Percentiles rank a stretch among this genome's conserved stretches.
Conservation (phyloP, 345 rosid genomes). For the Trapa incisa region DNA sequence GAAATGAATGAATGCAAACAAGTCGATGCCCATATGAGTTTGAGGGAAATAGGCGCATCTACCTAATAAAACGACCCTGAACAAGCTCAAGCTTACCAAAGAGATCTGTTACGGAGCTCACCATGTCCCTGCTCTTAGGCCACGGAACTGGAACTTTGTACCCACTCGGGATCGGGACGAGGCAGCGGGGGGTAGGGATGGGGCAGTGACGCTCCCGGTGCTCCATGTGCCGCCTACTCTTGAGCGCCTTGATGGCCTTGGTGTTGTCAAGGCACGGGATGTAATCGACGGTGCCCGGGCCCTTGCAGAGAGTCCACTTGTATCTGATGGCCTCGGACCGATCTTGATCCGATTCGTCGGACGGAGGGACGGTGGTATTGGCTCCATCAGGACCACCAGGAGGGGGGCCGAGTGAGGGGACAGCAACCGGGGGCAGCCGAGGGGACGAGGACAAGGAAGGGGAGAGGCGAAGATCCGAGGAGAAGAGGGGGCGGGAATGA, state of each 20-base stretch:
- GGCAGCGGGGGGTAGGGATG: constrained; percentile 43
- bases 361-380: constrained; percentile 7
- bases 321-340: constrained; percentile 10
- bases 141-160: constrained; percentile 62
- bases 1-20: neutral
- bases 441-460: neutral
- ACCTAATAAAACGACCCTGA: neutral
- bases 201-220: constrained; percentile 91
- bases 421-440: neutral
- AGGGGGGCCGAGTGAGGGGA: neutral
- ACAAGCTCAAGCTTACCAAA: constrained; percentile 28
- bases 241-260: constrained; percentile 45
- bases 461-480: constrained; percentile 10
- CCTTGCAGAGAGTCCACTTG: constrained; percentile 45
- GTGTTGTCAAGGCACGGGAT: constrained; percentile 78
- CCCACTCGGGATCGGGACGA: constrained; percentile 57
- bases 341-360: constrained; percentile 5
- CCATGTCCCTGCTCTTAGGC: constrained; percentile 98
- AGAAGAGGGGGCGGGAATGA: constrained; percentile 10
- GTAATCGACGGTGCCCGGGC: constrained; percentile 39
- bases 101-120: constrained; percentile 41
- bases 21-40: neutral
- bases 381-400: neutral
- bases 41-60: neutral
- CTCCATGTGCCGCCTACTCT: constrained; percentile 75